Evolutionary conservation across 2,329 filamentous ascomycete genomes (phyloP).

Genomic region (Tolypocladium ovalisporum): DNA sequence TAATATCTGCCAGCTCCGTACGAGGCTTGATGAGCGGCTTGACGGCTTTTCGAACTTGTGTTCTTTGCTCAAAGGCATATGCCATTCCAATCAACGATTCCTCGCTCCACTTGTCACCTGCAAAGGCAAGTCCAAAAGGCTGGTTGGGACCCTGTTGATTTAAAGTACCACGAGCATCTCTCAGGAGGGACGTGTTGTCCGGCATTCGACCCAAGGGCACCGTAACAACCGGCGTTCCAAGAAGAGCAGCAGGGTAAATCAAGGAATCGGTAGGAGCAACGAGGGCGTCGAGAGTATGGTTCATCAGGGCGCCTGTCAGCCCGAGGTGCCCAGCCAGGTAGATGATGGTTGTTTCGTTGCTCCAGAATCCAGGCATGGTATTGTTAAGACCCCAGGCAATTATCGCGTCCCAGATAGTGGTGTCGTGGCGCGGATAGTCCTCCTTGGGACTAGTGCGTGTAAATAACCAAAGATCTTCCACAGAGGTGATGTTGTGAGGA

Average conservation of each 20-base stretch:
- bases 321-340: neutral
- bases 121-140: constrained; percentile 52
- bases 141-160: constrained; percentile 40
- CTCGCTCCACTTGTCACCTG: constrained; percentile 49
- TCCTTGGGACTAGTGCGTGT: neutral
- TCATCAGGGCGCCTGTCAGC: neutral
- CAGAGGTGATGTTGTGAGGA: neutral
- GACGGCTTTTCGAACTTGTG: constrained; percentile 13
- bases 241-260: neutral
- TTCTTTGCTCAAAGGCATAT: constrained; percentile 58
- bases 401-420: constrained; percentile 24
- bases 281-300: neutral
- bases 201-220: constrained; percentile 53
- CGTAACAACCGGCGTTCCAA: constrained; percentile 46
- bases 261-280: neutral
- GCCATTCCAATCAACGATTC: constrained; percentile 50
- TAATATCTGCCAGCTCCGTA: constrained; percentile 19
- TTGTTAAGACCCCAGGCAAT: constrained; percentile 21
- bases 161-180: constrained; percentile 35
- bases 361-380: neutral
- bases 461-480: neutral
- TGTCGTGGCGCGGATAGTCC: neutral
- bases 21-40: constrained; percentile 17
- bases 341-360: neutral
- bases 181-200: constrained; percentile 30